phyloP scores from a whole-genome alignment of 2,329 filamentous ascomycete genomes.

The Basipetospora chlamydospora region DNA sequence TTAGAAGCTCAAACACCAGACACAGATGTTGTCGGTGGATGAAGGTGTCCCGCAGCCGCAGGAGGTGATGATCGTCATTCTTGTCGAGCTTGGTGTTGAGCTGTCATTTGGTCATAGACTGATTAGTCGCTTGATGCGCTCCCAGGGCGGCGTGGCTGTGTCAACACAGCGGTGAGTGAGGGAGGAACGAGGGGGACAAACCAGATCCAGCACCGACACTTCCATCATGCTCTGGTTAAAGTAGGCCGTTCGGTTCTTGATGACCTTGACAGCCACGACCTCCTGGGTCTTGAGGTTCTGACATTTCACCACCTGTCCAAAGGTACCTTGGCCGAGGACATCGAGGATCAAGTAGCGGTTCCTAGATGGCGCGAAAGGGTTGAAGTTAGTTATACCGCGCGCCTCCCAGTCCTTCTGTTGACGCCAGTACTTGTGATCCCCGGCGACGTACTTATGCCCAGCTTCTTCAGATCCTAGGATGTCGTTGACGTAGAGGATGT shows the following conservation, averaged over 20 bases:
- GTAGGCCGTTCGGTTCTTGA: conserved; percentile 97
- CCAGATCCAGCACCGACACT: conserved; percentile 89
- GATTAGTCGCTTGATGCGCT: no score
- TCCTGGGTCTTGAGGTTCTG: conserved; percentile 98
- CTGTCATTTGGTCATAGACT: no score
- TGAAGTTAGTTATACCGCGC: neutral
- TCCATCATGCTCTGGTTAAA: conserved; percentile 99
- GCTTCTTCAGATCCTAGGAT: conserved; percentile 96
- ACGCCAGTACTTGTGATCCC: no score
- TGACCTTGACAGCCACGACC: conserved; percentile 96
- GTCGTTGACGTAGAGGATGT: conserved; percentile 98
- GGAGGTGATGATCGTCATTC: conserved; percentile 92
- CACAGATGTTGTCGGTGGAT: conserved; percentile 96
- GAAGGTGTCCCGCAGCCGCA: conserved; percentile 93
- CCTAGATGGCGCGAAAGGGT: conserved; percentile 30
- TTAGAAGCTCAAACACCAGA: conserved; percentile 88
- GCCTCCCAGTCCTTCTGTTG: no score
- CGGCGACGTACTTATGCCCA: conserved; percentile 69
- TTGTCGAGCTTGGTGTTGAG: conserved; percentile 98
- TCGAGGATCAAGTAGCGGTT: conserved; percentile 96
- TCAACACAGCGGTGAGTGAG: no score
- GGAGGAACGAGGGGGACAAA: no score
- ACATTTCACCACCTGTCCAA: conserved; percentile 97
- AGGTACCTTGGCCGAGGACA: conserved; percentile 91
- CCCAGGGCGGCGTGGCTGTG: no score